phyloP scores from a whole-genome alignment of 306 rosid genomes.

The Quercus gilva region DNA sequence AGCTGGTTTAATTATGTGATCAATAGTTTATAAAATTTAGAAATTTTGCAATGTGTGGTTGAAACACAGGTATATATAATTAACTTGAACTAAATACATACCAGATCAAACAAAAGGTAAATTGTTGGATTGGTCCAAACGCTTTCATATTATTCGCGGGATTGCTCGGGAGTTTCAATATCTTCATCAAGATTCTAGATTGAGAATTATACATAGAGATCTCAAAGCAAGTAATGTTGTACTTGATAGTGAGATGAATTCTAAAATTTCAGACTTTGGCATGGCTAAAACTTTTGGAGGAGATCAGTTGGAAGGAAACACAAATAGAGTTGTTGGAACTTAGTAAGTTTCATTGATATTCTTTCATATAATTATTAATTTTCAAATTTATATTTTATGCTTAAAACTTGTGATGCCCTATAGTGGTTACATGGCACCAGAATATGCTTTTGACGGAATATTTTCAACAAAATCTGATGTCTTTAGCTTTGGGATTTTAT shows the following conservation, averaged over 20 bases:
- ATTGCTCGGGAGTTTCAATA: conserved; percentile 47
- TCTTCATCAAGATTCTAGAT: conserved; percentile 59
- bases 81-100: conserved; percentile 7
- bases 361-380: too few relatives aligned
- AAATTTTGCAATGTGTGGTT: background rate
- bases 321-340: conserved; percentile 50
- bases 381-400: background rate
- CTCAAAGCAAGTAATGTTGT: conserved; percentile 52
- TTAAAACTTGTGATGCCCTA: background rate
- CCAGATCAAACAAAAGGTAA: conserved; percentile 25
- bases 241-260: conserved; percentile 44
- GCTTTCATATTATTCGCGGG: conserved; percentile 47
- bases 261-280: conserved; percentile 66
- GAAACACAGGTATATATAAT: background rate
- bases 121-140: conserved; percentile 30
- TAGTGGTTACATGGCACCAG: conserved; percentile 66
- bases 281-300: conserved; percentile 47
- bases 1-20: background rate
- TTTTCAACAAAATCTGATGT: conserved; percentile 55
- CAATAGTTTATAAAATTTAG: too few relatives aligned
- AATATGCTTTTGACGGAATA: conserved; percentile 46
- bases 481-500: conserved; percentile 55
- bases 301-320: conserved; percentile 36
- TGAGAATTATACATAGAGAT: conserved; percentile 56
- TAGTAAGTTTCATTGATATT: conserved; percentile 34